Percentiles rank a stretch among this genome's conserved stretches.
Evolutionary conservation across 2,329 filamentous ascomycete species (phyloP).

Genomic region (Elsinoe batatas): DNA sequence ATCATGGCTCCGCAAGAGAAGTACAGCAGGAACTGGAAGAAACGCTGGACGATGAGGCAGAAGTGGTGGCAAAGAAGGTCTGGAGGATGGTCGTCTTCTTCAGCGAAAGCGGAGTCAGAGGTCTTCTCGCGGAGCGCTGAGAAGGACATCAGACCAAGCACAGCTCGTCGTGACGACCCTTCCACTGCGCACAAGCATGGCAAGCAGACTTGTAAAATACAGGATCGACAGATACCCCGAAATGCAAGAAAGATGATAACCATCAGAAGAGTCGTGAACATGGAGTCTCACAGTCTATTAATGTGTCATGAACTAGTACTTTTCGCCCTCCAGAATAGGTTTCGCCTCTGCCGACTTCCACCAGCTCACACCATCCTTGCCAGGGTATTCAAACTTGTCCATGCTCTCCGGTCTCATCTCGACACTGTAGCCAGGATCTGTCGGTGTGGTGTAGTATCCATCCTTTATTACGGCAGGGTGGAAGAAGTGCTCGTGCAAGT

Average conservation of each 20-base stretch:
- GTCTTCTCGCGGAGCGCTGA: constrained; percentile 38
- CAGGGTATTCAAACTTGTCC: constrained; percentile 68
- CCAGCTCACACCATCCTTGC: constrained; percentile 69
- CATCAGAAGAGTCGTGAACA: too few species aligned
- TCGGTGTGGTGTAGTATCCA: constrained; percentile 80
- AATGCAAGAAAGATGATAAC: too few species aligned
- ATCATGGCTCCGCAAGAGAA: constrained; percentile 63
- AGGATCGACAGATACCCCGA: too few species aligned
- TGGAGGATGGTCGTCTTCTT: constrained; percentile 99
- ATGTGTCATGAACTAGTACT: neutral
- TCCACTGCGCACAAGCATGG: too few species aligned
- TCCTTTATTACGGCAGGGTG: constrained; percentile 71
- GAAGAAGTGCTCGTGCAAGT: constrained; percentile 86
- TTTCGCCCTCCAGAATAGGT: constrained; percentile 54
- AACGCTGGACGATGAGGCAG: constrained; percentile 89
- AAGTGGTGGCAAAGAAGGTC: constrained; percentile 87
- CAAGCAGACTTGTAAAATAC: too few species aligned
- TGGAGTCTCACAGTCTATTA: too few species aligned
- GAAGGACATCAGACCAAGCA: too few species aligned
- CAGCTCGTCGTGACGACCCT: too few species aligned
- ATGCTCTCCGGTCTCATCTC: constrained; percentile 89
- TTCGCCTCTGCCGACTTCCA: constrained; percentile 75
- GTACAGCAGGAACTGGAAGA: constrained; percentile 79
- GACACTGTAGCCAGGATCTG: constrained; percentile 75
- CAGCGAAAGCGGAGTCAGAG: constrained; percentile 85